phyloP scores from a whole-genome alignment of 2,329 filamentous ascomycete genomes.

The Talaromyces funiculosus region DNA sequence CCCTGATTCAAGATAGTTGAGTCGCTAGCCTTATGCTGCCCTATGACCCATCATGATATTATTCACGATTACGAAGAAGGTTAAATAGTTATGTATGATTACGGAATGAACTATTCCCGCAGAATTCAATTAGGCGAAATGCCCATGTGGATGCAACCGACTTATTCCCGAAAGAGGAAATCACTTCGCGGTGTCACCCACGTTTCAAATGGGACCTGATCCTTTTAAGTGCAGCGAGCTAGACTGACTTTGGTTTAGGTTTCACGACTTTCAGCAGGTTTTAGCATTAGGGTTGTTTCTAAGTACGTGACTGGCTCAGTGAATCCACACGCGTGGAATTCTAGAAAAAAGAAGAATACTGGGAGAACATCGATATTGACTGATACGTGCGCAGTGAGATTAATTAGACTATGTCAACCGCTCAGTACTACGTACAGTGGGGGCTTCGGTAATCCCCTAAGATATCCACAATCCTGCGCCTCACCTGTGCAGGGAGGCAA shows the following conservation, averaged over 20 bases:
- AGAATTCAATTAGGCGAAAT: not conserved
- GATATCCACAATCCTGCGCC: not conserved
- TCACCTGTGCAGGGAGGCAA: not conserved
- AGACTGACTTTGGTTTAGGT: not conserved
- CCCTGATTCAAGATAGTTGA: not conserved
- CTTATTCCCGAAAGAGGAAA: not conserved
- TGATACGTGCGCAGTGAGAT: not conserved
- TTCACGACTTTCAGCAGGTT: not conserved
- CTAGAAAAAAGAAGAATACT: not conserved
- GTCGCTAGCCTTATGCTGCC: not conserved
- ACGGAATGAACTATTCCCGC: not conserved
- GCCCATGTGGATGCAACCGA: not conserved
- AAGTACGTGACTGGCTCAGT: not conserved
- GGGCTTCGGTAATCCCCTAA: too few relatives aligned
- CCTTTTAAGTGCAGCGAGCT: not conserved
- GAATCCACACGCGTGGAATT: not conserved
- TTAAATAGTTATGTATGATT: not conserved
- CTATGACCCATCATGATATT: not conserved
- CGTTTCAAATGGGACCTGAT: not conserved
- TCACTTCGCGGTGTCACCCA: not conserved
- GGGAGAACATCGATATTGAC: not conserved
- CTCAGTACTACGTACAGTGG: too few relatives aligned
- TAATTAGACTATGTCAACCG: too few relatives aligned
- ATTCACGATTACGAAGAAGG: too few relatives aligned
- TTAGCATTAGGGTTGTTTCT: not conserved